Base-by-base conservation (phyloP, 805 yeast genomes). In the Myxozyma kluyveri region DNA sequence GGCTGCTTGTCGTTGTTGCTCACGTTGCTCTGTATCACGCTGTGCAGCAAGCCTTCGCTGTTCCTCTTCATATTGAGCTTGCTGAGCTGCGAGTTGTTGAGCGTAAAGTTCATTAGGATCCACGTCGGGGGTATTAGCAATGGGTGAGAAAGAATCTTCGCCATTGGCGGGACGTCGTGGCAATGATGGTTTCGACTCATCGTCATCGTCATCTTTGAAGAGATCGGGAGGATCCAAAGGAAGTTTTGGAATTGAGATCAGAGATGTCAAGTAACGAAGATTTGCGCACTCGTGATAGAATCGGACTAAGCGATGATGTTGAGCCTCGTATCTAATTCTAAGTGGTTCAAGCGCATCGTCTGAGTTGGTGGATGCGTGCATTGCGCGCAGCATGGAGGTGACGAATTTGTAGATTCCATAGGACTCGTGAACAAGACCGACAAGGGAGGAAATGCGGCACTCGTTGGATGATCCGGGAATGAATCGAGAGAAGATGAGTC, bases 261-360 rank as follows among this genome's bases (percentile, higher is more conserved):
- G 76, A 32, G 90, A 79, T 1, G 95, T 81, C 63, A 90, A 75
- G 63, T 83, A 88, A 66, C 85, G 84, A 56, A 91, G 80, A 0
- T 91, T 80, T 4, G 91, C 84, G 66, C 96, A 88, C 63, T 90
- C 96, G 23, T 91, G 86, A 70, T 87, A 91, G 61, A 91, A 88
- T 61, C 87, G 91, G 64, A 82, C 81, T 47, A 91, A 71, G 46
- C 85, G 73, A 48, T 77, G 72, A 64, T 81, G 86, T 67, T 88
- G 95, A 18, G 83, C 74, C 59, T 76, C 76, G 64, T 83, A 91
- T 47, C 91, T 75, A 35, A 82, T 82, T 57, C 82, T 75, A 57
- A 91, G 74, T 2, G 93, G 91, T 59, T 78, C 79, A 57, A 91
- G 73, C 1, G 88, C 91, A 3, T 84, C 96, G 19, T 79, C 86